Conservation (phyloP, 1,284 basidiomycete genomes). For the Melampsora americana region DNA sequence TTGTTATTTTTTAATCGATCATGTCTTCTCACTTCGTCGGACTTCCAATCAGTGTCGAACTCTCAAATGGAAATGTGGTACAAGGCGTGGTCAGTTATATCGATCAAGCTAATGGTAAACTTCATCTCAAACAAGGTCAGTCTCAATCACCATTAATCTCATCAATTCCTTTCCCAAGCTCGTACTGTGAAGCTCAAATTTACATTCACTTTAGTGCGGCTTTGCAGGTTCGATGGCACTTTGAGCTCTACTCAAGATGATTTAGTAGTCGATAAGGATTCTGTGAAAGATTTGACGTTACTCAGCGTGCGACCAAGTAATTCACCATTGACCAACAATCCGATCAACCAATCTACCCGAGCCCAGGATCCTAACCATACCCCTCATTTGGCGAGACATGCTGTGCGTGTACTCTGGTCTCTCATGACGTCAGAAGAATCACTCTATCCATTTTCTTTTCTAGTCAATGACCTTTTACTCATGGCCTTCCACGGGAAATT, state of each 20-base stretch:
- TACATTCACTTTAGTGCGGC: conserved; percentile 4
- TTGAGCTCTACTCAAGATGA: conserved; percentile 16
- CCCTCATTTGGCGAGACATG: background rate
- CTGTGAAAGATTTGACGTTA: conserved; percentile 30
- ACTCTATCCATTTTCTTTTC: background rate
- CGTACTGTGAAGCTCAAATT: background rate
- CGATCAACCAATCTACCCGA: conserved; percentile 2
- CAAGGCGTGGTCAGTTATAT: conserved; percentile 32
- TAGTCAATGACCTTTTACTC: background rate
- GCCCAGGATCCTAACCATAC: background rate
- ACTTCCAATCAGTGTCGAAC: conserved; percentile 34
- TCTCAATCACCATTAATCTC: background rate
- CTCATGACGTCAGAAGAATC: too few relatives aligned
- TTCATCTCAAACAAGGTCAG: conserved; percentile 21
- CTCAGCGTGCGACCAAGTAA: conserved; percentile 17
- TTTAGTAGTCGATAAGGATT: conserved; percentile 34
- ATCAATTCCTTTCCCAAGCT: background rate
- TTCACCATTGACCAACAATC: background rate
- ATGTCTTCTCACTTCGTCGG: conserved; percentile 37
- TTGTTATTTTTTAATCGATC: background rate
- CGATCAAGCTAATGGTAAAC: conserved; percentile 31
- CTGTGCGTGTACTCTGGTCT: too few relatives aligned
- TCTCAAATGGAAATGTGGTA: conserved; percentile 35
- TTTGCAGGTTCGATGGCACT: conserved; percentile 25
- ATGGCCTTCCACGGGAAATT: background rate